Evolutionary conservation across 805 yeast species (phyloP).

Genomic region (Hanseniaspora valbyensis): DNA sequence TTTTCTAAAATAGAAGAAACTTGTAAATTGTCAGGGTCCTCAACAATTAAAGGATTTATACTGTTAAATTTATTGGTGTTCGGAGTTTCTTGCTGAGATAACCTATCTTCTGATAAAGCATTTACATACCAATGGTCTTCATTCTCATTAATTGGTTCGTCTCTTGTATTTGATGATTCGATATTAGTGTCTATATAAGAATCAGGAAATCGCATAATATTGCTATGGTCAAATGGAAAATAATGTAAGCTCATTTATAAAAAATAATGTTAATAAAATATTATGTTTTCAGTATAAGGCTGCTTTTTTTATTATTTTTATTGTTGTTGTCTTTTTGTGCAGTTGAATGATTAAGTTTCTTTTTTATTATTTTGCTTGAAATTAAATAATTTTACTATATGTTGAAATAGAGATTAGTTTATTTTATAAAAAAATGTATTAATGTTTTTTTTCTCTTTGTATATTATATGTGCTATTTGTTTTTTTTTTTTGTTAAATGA

Average conservation of each 20-base stretch:
- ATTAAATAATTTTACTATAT: too few species aligned
- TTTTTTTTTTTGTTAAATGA: not conserved
- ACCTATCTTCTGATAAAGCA: not conserved
- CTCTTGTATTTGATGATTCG: not conserved
- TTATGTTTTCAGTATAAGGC: not conserved
- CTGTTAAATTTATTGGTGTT: not conserved
- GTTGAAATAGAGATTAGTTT: not conserved
- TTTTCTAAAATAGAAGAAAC: not conserved
- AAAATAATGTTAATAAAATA: too few species aligned
- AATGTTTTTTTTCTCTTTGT: too few species aligned
- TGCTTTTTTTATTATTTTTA: not conserved
- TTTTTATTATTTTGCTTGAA: not conserved
- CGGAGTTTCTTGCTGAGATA: not conserved
- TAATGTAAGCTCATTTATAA: slow-evolving; percentile 11
- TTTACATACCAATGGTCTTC: not conserved
- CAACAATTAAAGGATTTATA: slow-evolving; percentile 8
- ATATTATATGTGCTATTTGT: not conserved
- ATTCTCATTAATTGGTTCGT: not conserved
- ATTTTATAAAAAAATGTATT: too few species aligned
- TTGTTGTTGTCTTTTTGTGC: not conserved
- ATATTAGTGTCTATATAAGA: not conserved
- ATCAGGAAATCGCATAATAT: slow-evolving; percentile 6
- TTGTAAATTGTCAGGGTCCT: not conserved
- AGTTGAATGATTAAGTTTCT: not conserved
- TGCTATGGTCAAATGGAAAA: slow-evolving; percentile 5